Evolutionary conservation across 352 stramenopile species (phyloP).

Genomic region (Pythium rishiriense): DNA sequence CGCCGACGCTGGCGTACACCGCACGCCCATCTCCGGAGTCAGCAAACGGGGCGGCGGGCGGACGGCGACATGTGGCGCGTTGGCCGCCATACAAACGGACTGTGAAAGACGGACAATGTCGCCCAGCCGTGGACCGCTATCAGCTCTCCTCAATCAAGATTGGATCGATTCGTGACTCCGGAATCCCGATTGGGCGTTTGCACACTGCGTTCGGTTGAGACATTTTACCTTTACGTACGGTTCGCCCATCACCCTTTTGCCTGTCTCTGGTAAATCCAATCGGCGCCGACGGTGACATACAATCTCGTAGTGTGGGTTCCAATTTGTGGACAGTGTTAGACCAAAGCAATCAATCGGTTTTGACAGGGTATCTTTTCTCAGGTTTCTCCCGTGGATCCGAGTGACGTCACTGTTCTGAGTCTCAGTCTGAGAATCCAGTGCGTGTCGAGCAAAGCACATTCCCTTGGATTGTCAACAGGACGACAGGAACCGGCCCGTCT

Average conservation of each 20-base stretch:
- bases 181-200: background rate
- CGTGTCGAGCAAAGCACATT: conserved; percentile 2
- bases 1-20: conserved; percentile 1
- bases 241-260: conserved; percentile 10
- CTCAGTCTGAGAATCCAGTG: conserved; percentile 12
- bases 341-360: background rate
- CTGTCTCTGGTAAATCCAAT: conserved; percentile 12
- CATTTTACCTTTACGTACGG: conserved; percentile 14
- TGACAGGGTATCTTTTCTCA: background rate
- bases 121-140: background rate
- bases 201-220: conserved; percentile 10
- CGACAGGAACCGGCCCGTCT: conserved; percentile 10
- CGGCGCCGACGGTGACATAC: background rate
- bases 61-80: conserved; percentile 19
- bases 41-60: conserved; percentile 11
- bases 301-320: background rate
- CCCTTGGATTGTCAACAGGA: conserved; percentile 12
- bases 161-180: conserved; percentile 1
- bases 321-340: background rate
- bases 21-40: conserved; percentile 23
- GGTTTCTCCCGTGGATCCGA: background rate
- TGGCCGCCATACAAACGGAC: conserved; percentile 3
- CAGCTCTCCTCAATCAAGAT: conserved; percentile 4
- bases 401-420: conserved; percentile 23
- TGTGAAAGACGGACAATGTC: background rate